Evolutionary conservation across 371 early-diverging fungal genomes (phyloP).

Genomic region (Capillidium heterosporum): DNA sequence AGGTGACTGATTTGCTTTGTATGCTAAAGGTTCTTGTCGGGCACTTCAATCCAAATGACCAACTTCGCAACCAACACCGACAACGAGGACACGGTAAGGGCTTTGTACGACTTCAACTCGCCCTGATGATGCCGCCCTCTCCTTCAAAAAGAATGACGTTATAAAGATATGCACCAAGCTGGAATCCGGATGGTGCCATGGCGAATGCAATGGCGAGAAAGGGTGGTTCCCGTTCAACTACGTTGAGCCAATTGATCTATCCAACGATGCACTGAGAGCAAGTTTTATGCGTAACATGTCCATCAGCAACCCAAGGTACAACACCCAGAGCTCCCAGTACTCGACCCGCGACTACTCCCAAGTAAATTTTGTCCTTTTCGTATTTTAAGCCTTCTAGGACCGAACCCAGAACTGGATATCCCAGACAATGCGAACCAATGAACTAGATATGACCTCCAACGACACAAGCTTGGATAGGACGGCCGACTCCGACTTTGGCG

Average conservation of each 20-base stretch:
- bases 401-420: constrained; percentile 4
- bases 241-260: constrained; percentile 15
- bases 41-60: too few relatives aligned
- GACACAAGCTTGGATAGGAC: background rate
- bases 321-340: background rate
- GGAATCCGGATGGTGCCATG: constrained; percentile 87
- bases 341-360: background rate
- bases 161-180: constrained; percentile 65
- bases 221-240: constrained; percentile 86
- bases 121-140: constrained; percentile 45
- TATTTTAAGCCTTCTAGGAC: background rate
- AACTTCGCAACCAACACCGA: too few relatives aligned
- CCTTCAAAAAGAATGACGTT: constrained; percentile 56
- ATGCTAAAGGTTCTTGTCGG: too few relatives aligned
- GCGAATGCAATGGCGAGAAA: constrained; percentile 27
- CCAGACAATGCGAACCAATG: background rate
- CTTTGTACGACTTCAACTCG: constrained; percentile 60
- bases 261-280: background rate
- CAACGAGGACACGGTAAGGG: constrained; percentile 26
- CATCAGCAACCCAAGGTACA: background rate
- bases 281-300: constrained; percentile 1
- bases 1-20: too few relatives aligned
- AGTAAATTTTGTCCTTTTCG: background rate
- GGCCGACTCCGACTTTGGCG: too few relatives aligned
- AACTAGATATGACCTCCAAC: background rate